A percentile compares a stretch with the other conserved stretches of the same genome.
Conservation (phyloP, 2,329 filamentous ascomycete species). For the Colletotrichum somersetense region DNA sequence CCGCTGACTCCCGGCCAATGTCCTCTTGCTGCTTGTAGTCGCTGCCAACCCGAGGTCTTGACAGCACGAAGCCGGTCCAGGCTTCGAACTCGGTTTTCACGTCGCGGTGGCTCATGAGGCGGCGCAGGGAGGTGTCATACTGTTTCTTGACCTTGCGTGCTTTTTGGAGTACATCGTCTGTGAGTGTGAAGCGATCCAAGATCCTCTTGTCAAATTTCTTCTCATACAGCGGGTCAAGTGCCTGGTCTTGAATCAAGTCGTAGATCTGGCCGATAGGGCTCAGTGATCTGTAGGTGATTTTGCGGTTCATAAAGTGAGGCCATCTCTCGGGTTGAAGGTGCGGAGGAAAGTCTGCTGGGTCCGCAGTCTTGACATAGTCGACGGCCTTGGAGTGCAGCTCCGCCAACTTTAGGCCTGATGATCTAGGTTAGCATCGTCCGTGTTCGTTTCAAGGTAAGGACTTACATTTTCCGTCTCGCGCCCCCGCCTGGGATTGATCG, state of each 20-base stretch:
- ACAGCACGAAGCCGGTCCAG: conserved; percentile 87
- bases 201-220: conserved; percentile 82
- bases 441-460: conserved; percentile 24
- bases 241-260: conserved; percentile 75
- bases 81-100: conserved; percentile 92
- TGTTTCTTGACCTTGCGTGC: conserved; percentile 77
- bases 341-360: conserved; percentile 75
- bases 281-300: conserved; percentile 70
- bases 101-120: conserved; percentile 87
- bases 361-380: conserved; percentile 93
- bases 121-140: conserved; percentile 82
- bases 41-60: conserved; percentile 76
- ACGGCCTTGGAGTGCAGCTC: conserved; percentile 90
- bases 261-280: conserved; percentile 86
- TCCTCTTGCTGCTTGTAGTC: conserved; percentile 93
- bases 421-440: not conserved
- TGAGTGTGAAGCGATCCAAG: conserved; percentile 69
- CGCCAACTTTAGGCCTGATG: conserved; percentile 75
- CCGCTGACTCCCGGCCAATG: conserved; percentile 75
- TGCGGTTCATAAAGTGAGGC: conserved; percentile 88
- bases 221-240: conserved; percentile 80
- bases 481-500: conserved; percentile 72
- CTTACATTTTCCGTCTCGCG: conserved; percentile 77
- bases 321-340: conserved; percentile 72
- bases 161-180: conserved; percentile 65